Evolutionary conservation across 169 alveolate genomes (phyloP).

Genomic region (Amoebophrya sp.): DNA sequence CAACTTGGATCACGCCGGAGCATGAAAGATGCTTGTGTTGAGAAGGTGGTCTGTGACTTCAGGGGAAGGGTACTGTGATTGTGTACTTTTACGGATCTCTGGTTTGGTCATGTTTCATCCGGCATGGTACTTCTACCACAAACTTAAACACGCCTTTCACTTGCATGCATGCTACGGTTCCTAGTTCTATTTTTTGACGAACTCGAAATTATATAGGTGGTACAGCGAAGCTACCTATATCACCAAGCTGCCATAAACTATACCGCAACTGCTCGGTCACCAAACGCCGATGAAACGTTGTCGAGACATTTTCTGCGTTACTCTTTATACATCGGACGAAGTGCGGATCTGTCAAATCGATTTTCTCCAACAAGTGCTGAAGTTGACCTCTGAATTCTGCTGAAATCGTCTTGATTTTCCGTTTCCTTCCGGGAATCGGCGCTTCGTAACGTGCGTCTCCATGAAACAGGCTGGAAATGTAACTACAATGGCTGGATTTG

Average conservation of each 20-base stretch:
- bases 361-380: slow-evolving; percentile 68
- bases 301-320: slow-evolving; percentile 63
- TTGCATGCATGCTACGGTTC: too few relatives aligned
- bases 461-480: background rate
- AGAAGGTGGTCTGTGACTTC: too few relatives aligned
- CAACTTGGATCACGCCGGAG: slow-evolving; percentile 74
- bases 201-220: too few relatives aligned
- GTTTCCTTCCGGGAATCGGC: background rate
- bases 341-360: slow-evolving; percentile 72
- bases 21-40: slow-evolving; percentile 47
- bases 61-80: too few relatives aligned
- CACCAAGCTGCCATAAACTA: background rate
- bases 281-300: slow-evolving; percentile 61
- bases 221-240: too few relatives aligned
- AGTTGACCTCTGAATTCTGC: slow-evolving; percentile 73
- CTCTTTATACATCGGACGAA: slow-evolving; percentile 88
- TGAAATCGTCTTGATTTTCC: background rate
- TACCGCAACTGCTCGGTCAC: slow-evolving; percentile 63
- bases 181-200: too few relatives aligned
- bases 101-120: too few relatives aligned
- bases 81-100: too few relatives aligned
- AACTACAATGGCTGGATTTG: background rate
- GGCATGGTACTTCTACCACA: too few relatives aligned
- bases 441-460: background rate
- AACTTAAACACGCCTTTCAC: too few relatives aligned